Base-by-base conservation (phyloP, 2,329 filamentous ascomycete genomes). In the Clonostachys chloroleuca region DNA sequence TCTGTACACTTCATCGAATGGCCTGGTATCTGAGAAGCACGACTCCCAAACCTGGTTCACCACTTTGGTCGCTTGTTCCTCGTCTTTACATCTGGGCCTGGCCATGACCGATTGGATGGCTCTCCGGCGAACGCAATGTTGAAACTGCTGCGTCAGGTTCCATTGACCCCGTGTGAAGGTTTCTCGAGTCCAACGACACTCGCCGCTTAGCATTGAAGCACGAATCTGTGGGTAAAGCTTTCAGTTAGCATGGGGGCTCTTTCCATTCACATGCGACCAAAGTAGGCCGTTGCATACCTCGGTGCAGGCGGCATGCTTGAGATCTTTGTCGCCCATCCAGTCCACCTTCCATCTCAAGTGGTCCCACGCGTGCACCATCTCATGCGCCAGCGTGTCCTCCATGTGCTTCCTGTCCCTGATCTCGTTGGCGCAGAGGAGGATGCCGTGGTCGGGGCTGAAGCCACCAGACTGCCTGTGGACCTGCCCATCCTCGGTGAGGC, bases 1-100 rank as follows among this genome's bases (percentile, higher is more conserved):
- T 65, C 89, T 84, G 66, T 96, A 99, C 46, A 99, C 91, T 65
- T 97, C 92, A 65, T 97, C 91, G 68, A 99, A 99, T 3, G 94
- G 94, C 60, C 94, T 77, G 5, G 92, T 97, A 68, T 99, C 94
- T 45, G 81, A 74, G 65, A 95, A 99, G 67, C 94, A 99, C 58
- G 91, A 96, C 56, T 96, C 92, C 90, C 92, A 99, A n/a, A 99
- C 94, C 67, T 95, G 86, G 67, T 97, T 94, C 49, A 99, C 90
- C 24, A 95, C 84, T 69, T 87, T 89, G 45, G 83, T 80, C 5
- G 94, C 94, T 56, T 97, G 89, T 13, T 84, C 83, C 58, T 95
- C 85, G 66, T 95, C 88, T 65, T 88, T 89, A 62, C 92, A 94
- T 42, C 78, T 77, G 14, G 91, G 90, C 51, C 94, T 77, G 34